These are phyloP conservation scores for Paraconiothyrium brasiliense DNA, from an alignment of 2,329 filamentous ascomycete genomes.

Conservation along the genomic window DNA sequence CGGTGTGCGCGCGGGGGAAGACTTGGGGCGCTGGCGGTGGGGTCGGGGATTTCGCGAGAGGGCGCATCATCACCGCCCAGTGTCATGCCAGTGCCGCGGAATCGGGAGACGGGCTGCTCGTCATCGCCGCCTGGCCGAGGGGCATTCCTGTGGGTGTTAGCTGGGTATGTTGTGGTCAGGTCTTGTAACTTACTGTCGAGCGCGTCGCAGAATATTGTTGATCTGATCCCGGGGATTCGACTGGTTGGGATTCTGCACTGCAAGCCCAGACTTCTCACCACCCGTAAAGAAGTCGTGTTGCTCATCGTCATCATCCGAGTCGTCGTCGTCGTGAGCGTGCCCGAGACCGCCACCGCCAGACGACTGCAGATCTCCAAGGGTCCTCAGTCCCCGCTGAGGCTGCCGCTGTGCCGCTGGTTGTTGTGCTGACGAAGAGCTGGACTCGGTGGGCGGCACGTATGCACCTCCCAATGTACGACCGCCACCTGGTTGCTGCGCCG, in stretches of 20 bases:
- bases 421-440: conserved; percentile 39
- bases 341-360: conserved; percentile 46
- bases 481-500: conserved; percentile 39
- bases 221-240: conserved; percentile 59
- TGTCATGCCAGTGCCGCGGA: conserved; percentile 77
- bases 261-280: conserved; percentile 83
- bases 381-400: conserved; percentile 51
- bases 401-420: conserved; percentile 35
- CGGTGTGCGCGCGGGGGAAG: conserved; percentile 68
- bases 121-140: conserved; percentile 65
- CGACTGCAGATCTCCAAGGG: conserved; percentile 57
- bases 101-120: conserved; percentile 62
- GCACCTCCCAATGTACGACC: conserved; percentile 49
- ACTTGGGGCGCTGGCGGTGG: conserved; percentile 51
- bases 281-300: conserved; percentile 79
- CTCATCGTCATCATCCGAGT: conserved; percentile 69
- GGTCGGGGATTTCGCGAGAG: conserved; percentile 73
- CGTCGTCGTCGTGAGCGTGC: conserved; percentile 59
- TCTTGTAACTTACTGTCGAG: conserved; percentile 50
- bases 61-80: conserved; percentile 80
- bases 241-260: conserved; percentile 71
- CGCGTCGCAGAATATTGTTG: conserved; percentile 60
- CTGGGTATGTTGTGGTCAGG: neutral
- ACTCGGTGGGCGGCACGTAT: conserved; percentile 41
- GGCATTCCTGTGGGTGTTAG: conserved; percentile 63